A percentile compares a stretch with the other conserved stretches of the same genome.
These are phyloP conservation scores for Castanea crenata DNA, from an alignment of 306 rosid genomes.

Conservation along the genomic window DNA sequence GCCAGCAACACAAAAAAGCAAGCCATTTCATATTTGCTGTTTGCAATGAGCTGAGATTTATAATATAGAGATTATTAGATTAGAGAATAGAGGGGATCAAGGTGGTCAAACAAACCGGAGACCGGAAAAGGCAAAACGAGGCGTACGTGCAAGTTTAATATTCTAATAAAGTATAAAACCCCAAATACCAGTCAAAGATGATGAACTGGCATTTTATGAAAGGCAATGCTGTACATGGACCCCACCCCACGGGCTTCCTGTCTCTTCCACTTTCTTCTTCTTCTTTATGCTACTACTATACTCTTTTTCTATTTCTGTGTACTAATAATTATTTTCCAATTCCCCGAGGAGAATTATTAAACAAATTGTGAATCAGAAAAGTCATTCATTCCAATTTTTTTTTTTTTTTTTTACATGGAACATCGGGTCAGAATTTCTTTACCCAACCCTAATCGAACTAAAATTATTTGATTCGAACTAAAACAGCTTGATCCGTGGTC, in stretches of 20 bases:
- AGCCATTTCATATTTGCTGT: constrained; percentile 11
- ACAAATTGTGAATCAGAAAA: background rate
- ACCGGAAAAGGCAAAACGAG: constrained; percentile 23
- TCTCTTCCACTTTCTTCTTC: background rate
- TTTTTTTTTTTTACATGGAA: too few relatives aligned
- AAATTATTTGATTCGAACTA: too few relatives aligned
- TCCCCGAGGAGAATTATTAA: background rate
- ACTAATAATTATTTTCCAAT: background rate
- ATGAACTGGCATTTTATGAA: constrained; percentile 32
- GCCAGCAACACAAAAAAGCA: background rate
- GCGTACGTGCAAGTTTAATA: constrained; percentile 15
- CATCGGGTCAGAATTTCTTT: too few relatives aligned
- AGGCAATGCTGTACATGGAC: constrained; percentile 30
- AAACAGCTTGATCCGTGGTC: fast-evolving
- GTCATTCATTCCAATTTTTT: too few relatives aligned
- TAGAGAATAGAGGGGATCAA: constrained; percentile 12
- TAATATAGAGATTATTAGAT: too few relatives aligned
- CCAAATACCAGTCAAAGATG: constrained; percentile 29
- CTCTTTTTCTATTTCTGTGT: background rate
- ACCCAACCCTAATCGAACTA: fast-evolving
- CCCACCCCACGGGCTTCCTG: constrained; percentile 36
- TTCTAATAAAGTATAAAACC: background rate
- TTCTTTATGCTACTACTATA: background rate
- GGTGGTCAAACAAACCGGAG: constrained; percentile 41
- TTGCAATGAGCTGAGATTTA: too few relatives aligned